Conservation (phyloP, 257 asterid genomes). For the Oldenlandia corymbosa region DNA sequence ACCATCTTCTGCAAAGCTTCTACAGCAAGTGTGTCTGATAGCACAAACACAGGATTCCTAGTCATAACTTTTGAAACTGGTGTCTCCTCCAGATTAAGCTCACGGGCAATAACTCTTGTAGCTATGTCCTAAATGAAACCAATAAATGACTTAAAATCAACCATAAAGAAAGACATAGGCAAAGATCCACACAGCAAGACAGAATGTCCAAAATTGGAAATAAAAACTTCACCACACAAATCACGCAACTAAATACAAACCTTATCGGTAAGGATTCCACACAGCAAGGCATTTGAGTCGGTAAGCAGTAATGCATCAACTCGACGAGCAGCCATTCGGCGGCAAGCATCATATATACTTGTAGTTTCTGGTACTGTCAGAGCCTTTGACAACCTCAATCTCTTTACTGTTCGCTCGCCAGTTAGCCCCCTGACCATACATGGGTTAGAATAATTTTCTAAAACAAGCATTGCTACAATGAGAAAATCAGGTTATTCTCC, state of each 20-base stretch:
- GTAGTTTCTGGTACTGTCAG: slow-evolving; percentile 85
- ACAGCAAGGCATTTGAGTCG: slow-evolving; percentile 86
- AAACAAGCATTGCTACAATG: neutral
- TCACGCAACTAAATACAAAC: slow-evolving; percentile 29
- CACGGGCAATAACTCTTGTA: slow-evolving; percentile 79
- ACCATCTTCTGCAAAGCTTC: slow-evolving; percentile 99
- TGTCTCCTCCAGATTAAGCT: slow-evolving; percentile 69
- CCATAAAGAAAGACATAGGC: neutral
- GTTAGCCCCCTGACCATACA: slow-evolving; percentile 56
- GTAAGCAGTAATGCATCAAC: slow-evolving; percentile 90
- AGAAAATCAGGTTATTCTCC: neutral
- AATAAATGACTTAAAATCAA: neutral
- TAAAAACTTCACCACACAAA: too few species aligned
- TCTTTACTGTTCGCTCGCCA: slow-evolving; percentile 93
- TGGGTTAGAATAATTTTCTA: slow-evolving; percentile 15
- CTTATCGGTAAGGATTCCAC: slow-evolving; percentile 97
- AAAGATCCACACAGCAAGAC: too few species aligned
- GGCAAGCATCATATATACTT: slow-evolving; percentile 76
- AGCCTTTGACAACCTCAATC: slow-evolving; percentile 85
- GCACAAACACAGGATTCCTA: slow-evolving; percentile 91
- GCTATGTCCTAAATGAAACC: slow-evolving; percentile 63
- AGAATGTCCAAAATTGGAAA: too few species aligned
- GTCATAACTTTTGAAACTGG: slow-evolving; percentile 95
- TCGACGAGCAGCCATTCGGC: slow-evolving; percentile 85
- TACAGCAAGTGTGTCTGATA: slow-evolving; percentile 94